Evolutionary conservation across 2,329 filamentous ascomycete species (phyloP).

Genomic region (Cadophora sp.): DNA sequence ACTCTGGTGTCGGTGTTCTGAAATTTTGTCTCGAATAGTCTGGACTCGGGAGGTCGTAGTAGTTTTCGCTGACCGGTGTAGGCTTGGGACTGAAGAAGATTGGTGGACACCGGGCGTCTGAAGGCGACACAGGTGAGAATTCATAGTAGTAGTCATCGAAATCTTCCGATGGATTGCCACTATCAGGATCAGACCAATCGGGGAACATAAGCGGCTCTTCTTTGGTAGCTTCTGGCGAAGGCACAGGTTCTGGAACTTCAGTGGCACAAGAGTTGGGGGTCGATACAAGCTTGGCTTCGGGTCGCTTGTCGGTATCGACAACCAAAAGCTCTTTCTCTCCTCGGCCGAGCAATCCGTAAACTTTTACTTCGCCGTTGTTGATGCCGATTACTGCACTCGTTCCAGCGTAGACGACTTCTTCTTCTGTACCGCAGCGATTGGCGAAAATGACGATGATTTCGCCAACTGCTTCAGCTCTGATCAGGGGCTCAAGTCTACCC

Average conservation of each 20-base stretch:
- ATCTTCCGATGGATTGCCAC: not conserved
- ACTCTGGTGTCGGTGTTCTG: not conserved
- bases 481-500: constrained; percentile 70
- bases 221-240: not conserved
- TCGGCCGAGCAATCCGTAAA: constrained; percentile 76
- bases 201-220: not conserved
- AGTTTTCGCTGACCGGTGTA: not conserved
- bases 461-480: constrained; percentile 56
- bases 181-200: not conserved
- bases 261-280: constrained; percentile 31
- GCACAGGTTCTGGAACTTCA: not conserved
- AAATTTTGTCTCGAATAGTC: not conserved
- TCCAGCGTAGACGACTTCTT: constrained; percentile 72
- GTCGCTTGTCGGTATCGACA: constrained; percentile 58
- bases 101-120: not conserved
- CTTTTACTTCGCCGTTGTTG: constrained; percentile 66
- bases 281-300: constrained; percentile 38
- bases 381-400: constrained; percentile 76
- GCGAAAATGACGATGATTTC: constrained; percentile 74
- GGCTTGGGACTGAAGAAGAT: not conserved
- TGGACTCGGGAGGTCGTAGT: not conserved
- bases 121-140: constrained; percentile 14
- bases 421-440: constrained; percentile 74
- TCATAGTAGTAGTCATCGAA: constrained; percentile 1
- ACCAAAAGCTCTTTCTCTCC: constrained; percentile 72